Conservation (phyloP, 179 eudicot genomes). For the Beta corolliflora region DNA sequence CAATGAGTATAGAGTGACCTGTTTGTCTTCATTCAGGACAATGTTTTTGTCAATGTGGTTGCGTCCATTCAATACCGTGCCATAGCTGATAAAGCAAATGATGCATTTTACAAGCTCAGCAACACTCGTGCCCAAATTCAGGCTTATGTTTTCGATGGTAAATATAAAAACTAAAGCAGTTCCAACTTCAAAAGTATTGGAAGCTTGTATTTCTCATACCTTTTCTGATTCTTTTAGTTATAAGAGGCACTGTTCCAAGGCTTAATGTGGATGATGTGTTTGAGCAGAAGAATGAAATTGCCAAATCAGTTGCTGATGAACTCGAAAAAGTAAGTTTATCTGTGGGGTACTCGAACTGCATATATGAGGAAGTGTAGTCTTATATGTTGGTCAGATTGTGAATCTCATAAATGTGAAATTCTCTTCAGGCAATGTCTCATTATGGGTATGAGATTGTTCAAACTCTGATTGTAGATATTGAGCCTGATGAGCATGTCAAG, state of each 20-base stretch:
- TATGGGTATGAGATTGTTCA: slow-evolving; percentile 47
- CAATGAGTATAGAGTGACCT: not conserved
- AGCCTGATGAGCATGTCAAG: slow-evolving; percentile 46
- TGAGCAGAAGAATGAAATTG: slow-evolving; percentile 47
- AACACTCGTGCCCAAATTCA: slow-evolving; percentile 47
- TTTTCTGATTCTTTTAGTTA: slow-evolving; percentile 25
- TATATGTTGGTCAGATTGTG: not conserved
- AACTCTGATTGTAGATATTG: slow-evolving; percentile 47
- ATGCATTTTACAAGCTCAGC: slow-evolving; percentile 48
- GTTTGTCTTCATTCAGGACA: slow-evolving; percentile 33
- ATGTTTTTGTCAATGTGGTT: slow-evolving; percentile 50
- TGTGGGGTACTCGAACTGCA: not conserved
- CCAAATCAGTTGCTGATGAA: slow-evolving; percentile 42
- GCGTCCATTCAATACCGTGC: slow-evolving; percentile 49
- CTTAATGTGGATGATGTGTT: slow-evolving; percentile 43
- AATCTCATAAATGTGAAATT: not conserved
- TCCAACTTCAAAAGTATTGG: not conserved
- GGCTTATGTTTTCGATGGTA: slow-evolving; percentile 54
- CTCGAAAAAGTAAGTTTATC: slow-evolving; percentile 38
- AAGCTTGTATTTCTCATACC: not conserved
- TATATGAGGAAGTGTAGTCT: too few relatives aligned
- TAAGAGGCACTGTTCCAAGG: slow-evolving; percentile 45
- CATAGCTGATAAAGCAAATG: slow-evolving; percentile 40
- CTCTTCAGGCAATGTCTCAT: slow-evolving; percentile 42
- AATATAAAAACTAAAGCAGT: not conserved